These are phyloP conservation scores for Aspergillus arachidicola DNA, from an alignment of 2,329 filamentous ascomycete species.

Conservation along the genomic window DNA sequence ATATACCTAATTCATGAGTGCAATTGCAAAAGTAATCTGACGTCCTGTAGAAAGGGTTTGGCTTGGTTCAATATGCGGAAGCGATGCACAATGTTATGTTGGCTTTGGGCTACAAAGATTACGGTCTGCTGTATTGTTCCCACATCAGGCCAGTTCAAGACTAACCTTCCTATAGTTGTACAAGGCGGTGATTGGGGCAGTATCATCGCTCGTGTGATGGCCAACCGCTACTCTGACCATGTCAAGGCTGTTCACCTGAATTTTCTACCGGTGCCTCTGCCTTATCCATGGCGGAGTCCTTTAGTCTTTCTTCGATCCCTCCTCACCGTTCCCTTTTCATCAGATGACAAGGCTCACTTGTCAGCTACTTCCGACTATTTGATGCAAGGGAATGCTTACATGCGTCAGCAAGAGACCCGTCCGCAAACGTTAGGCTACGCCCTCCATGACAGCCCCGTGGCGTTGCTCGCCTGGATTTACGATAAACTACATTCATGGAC, in stretches of 20 bases:
- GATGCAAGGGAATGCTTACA: constrained; percentile 52
- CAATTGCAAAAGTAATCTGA: neutral
- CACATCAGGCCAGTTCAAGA: neutral
- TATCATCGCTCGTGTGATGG: constrained; percentile 65
- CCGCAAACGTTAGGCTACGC: constrained; percentile 74
- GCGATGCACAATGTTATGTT: constrained; percentile 69
- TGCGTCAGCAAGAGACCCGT: constrained; percentile 63
- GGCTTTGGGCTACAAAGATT: constrained; percentile 65
- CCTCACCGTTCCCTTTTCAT: constrained; percentile 33
- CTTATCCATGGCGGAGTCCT: constrained; percentile 56
- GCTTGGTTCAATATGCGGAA: constrained; percentile 64
- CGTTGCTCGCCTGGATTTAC: constrained; percentile 74
- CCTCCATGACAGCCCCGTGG: constrained; percentile 70
- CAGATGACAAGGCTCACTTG: constrained; percentile 26
- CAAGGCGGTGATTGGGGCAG: constrained; percentile 74
- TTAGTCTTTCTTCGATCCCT: constrained; percentile 50
- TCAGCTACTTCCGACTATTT: constrained; percentile 26
- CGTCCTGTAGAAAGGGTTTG: constrained; percentile 56
- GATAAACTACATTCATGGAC: constrained; percentile 81
- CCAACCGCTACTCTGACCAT: constrained; percentile 59
- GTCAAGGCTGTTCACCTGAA: constrained; percentile 66
- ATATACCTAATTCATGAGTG: neutral
- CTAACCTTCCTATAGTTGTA: constrained; percentile 29
- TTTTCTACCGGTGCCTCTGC: constrained; percentile 53
- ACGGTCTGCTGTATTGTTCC: constrained; percentile 40